Percentiles rank a stretch among this genome's conserved stretches.
These are phyloP conservation scores for Zoysia japonica DNA, from an alignment of 176 grass and related monocot genomes.

Conservation along the genomic window DNA sequence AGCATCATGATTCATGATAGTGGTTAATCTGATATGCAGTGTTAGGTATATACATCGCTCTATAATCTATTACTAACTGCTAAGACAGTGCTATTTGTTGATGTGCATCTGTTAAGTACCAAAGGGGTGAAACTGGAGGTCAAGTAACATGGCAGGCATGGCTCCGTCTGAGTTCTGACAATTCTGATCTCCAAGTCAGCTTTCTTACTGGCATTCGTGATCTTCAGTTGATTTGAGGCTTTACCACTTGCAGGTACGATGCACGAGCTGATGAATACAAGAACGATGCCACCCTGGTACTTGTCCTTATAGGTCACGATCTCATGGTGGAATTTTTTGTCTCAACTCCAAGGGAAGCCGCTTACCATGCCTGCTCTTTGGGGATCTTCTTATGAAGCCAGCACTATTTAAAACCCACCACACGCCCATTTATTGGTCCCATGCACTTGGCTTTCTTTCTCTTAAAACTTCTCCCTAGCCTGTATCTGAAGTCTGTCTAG, in stretches of 20 bases:
- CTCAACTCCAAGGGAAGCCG: constrained; percentile 9
- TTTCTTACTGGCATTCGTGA: constrained; percentile 43
- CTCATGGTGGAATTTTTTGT: constrained; percentile 20
- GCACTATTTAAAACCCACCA: constrained; percentile 70
- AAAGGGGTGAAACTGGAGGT: constrained; percentile 41
- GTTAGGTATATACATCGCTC: constrained; percentile 29
- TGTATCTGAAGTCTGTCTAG: constrained; percentile 39
- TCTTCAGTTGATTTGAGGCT: constrained; percentile 44
- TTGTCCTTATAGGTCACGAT: constrained; percentile 43
- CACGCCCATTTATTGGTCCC: constrained; percentile 58
- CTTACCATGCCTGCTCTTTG: constrained; percentile 27
- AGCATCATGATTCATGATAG: constrained; percentile 19
- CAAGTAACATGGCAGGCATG: constrained; percentile 67
- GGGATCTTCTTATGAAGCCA: constrained; percentile 37
- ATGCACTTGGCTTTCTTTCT: constrained; percentile 57
- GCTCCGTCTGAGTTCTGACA: constrained; percentile 70
- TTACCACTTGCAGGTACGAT: constrained; percentile 49
- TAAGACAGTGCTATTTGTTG: constrained; percentile 25
- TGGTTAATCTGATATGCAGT: constrained; percentile 34
- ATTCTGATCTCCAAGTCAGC: constrained; percentile 40
- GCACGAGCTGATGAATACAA: constrained; percentile 16
- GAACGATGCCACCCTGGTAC: constrained; percentile 23
- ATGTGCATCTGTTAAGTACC: constrained; percentile 30
- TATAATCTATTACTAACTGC: constrained; percentile 39
- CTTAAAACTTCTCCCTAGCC: constrained; percentile 42